Evolutionary conservation across 805 yeast species (phyloP), one percentile per base, ranked within the genome.

Genomic region (Kregervanrija delftensis): DNA sequence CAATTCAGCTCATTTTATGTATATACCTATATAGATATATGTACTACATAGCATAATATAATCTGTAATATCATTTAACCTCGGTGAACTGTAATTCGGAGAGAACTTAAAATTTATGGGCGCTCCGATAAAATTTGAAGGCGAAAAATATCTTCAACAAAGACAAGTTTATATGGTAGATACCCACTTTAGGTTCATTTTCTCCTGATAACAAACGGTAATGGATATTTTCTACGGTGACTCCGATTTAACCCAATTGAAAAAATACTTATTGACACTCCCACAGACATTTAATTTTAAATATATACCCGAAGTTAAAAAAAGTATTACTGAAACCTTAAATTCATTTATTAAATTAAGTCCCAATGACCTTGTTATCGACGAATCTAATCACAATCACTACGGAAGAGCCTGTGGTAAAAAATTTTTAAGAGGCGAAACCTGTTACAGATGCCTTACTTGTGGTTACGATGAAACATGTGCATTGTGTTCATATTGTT

Each of bases 381-480:
- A 61, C 13, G 49, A 53, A 8, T 42, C 41, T 30, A 46, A 53
- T 33, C 60, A 59, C 37, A 54, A 50, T 49, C 95, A 86, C 57
- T 71, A 75, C 15, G 75, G 79, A 13, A 68, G 86, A 60, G 83
- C 91, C 0, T 87, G 96, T 60, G 83, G 87, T 2, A 68, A 82
- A 15, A 79, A 80, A 42, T 83, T 87, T 54, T 69, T 76, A 39
- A 75, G 79, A 40, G 95, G 96, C 5, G 95, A 86, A 57, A 89
- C 93, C 0, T 82, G 87, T 3, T 84, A 84, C 58, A 69, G 89
- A 36, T 87, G 96, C 58, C 55, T 79, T 32, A 75, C 90, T 32
- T 72, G 95, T 64, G 90, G 87, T 0, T 73, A 73, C 41, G 95
- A 87, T 57, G 95, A 86, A 38, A 81, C 91, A 0, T 84, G 95